A percentile compares a stretch with the other conserved stretches of the same genome.
Conservation (phyloP, 2,329 filamentous ascomycete species). For the Mollisia scopiformis region DNA sequence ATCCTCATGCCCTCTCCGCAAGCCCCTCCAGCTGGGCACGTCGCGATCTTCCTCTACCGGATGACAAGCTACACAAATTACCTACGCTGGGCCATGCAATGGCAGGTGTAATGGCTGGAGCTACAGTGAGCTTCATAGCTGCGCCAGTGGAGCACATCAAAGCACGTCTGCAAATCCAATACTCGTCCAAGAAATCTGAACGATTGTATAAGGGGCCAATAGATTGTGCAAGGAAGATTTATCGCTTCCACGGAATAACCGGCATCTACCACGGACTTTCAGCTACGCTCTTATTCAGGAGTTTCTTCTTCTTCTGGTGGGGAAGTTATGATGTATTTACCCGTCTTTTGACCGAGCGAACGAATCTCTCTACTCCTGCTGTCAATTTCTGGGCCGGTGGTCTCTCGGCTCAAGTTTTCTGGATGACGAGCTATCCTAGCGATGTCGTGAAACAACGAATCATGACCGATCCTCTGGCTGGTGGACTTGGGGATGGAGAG, state of each 20-base stretch:
- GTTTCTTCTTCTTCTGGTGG: constrained; percentile 99
- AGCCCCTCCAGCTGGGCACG: constrained; percentile 26
- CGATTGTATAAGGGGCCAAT: constrained; percentile 85
- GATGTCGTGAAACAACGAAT: constrained; percentile 96
- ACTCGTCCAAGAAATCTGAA: constrained; percentile 76
- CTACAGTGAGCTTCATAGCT: constrained; percentile 89
- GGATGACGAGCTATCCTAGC: constrained; percentile 87
- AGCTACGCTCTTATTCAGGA: constrained; percentile 85
- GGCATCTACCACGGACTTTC: constrained; percentile 86
- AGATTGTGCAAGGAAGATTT: constrained; percentile 77
- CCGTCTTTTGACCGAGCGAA: constrained; percentile 65
- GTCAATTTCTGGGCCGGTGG: constrained; percentile 98
- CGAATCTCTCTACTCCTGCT: constrained; percentile 72
- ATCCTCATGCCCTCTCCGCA: constrained; percentile 44
- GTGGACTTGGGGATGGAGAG: constrained; percentile 66
- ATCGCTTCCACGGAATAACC: constrained; percentile 69
- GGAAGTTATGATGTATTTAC: constrained; percentile 89
- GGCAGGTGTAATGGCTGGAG: constrained; percentile 84
- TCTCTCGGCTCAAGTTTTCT: constrained; percentile 90
- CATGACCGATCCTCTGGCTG: constrained; percentile 91
- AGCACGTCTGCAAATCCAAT: constrained; percentile 91
- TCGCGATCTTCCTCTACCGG: constrained; percentile 22
- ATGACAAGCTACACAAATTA: constrained; percentile 52
- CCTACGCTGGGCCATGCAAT: constrained; percentile 83
- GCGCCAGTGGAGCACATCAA: constrained; percentile 96